These are phyloP conservation scores for Kurtzmaniella quercitrusa DNA, from an alignment of 1,139 yeast species.

Conservation along the genomic window DNA sequence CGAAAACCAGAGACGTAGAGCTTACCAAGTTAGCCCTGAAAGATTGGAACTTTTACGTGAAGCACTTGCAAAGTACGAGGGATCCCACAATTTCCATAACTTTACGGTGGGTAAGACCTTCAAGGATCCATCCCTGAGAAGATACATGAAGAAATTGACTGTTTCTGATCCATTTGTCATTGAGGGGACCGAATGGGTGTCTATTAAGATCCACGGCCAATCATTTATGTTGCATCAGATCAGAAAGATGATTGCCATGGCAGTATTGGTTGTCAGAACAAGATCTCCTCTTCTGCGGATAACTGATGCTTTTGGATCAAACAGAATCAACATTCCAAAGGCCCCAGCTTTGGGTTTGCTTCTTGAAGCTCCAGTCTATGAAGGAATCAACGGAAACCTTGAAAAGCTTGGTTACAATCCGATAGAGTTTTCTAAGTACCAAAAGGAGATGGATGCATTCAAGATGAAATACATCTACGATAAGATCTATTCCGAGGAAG, in stretches of 20 bases:
- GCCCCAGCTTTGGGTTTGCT: slow-evolving; percentile 95
- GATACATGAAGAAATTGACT: slow-evolving; percentile 74
- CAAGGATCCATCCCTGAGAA: slow-evolving; percentile 77
- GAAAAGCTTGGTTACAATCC: slow-evolving; percentile 76
- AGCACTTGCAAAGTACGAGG: slow-evolving; percentile 71
- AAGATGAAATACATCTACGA: slow-evolving; percentile 88
- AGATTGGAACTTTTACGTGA: slow-evolving; percentile 61
- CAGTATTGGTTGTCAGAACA: slow-evolving; percentile 76
- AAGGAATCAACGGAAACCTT: slow-evolving; percentile 71
- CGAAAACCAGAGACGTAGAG: slow-evolving; percentile 67
- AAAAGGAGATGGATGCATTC: slow-evolving; percentile 73
- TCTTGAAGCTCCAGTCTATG: slow-evolving; percentile 89
- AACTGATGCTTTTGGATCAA: slow-evolving; percentile 68
- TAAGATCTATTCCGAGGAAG: slow-evolving; percentile 86
- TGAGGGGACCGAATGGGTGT: slow-evolving; percentile 93
- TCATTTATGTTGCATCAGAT: slow-evolving; percentile 98
- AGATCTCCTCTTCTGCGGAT: slow-evolving; percentile 79
- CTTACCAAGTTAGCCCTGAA: slow-evolving; percentile 58
- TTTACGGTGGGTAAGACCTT: slow-evolving; percentile 87
- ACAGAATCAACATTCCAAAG: slow-evolving; percentile 85
- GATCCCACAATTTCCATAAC: slow-evolving; percentile 93
- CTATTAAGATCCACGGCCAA: slow-evolving; percentile 95
- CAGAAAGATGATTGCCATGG: slow-evolving; percentile 97
- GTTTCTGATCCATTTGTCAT: slow-evolving; percentile 92
- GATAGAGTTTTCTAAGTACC: slow-evolving; percentile 64